Evolutionary conservation across 2,329 filamentous ascomycete species (phyloP), one percentile per base, ranked within the genome.

Genomic region (Nigrospora oryzae): DNA sequence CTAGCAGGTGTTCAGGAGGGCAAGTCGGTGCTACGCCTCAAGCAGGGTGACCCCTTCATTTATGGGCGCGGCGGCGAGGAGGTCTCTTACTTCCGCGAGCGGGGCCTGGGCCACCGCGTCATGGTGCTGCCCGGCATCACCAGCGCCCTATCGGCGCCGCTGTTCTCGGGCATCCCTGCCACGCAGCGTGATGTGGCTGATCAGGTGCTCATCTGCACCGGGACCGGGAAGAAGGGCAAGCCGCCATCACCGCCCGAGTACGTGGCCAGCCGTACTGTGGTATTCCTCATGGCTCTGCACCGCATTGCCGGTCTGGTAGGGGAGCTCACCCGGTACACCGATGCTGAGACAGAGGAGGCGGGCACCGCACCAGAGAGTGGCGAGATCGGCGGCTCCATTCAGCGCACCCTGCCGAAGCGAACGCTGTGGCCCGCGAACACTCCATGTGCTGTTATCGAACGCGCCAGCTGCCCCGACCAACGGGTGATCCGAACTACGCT

Each of bases 31-130:
- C 73, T 98, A 32, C 79, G 93, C 3, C 73, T 98, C 38, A 98
- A 98, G 68, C 93, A 98, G 63, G 93, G 93, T 38, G 93, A 98
- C 58, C 93, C 93, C 0, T 98, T 95, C 65, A 79, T 98, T 35
- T 98, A 97, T 64, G 93, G 93, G 35, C 83, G 93, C 35, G 93
- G 93, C 45, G 93, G 89, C 32, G 93, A 98, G 63, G 93, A 98
- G 63, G 87, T 89, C 35, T 78, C 81, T 30, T 95, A 86, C 61
- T 96, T 98, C 73, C 72, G 81, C 2, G 68, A 69, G 3, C 75
- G 84, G 40, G 89, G 89, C 2, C 83, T 84, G 46, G 75, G 73
- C 5, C 79, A 82, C 11, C 68, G 63, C 11, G 71, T 83, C 2
- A 58, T 77, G 0, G 90, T 98, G 0, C 70, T 98, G 2, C 93